Percentiles rank a stretch among this genome's conserved stretches.
Conservation (phyloP, 345 rosid genomes). For the Eucalyptus leucophloia region DNA sequence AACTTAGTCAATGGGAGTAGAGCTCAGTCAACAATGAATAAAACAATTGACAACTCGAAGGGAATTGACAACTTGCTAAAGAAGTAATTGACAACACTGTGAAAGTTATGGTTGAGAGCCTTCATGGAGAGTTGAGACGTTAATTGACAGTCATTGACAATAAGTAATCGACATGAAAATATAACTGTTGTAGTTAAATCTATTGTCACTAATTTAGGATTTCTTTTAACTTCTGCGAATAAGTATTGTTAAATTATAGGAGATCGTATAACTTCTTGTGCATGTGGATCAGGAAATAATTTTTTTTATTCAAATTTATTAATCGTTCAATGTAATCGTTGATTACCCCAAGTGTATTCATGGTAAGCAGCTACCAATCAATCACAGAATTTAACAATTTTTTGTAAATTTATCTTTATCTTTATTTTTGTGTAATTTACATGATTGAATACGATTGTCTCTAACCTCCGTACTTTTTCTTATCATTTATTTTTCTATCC, state of each 20-base stretch:
- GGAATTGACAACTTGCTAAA: not conserved
- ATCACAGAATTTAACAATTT: too few relatives aligned
- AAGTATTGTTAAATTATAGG: not conserved
- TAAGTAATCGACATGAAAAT: not conserved
- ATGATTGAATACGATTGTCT: not conserved
- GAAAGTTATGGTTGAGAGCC: not conserved
- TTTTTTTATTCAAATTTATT: not conserved
- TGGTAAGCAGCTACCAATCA: not conserved
- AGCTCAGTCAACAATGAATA: not conserved
- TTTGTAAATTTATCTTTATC: too few relatives aligned
- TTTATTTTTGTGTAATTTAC: too few relatives aligned
- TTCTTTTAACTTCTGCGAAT: not conserved
- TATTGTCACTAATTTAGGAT: not conserved
- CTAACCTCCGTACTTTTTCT: not conserved
- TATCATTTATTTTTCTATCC: too few relatives aligned
- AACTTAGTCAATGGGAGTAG: not conserved
- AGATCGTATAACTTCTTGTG: not conserved
- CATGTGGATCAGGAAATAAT: not conserved
- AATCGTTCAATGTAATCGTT: not conserved
- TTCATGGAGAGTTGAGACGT: not conserved
- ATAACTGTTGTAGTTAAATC: not conserved
- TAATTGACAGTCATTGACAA: not conserved
- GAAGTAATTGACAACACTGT: not conserved
- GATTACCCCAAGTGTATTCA: not conserved
- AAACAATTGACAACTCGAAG: not conserved